phyloP scores from a whole-genome alignment of 768 basidiomycete genomes.

The Termitomyces sp. region DNA sequence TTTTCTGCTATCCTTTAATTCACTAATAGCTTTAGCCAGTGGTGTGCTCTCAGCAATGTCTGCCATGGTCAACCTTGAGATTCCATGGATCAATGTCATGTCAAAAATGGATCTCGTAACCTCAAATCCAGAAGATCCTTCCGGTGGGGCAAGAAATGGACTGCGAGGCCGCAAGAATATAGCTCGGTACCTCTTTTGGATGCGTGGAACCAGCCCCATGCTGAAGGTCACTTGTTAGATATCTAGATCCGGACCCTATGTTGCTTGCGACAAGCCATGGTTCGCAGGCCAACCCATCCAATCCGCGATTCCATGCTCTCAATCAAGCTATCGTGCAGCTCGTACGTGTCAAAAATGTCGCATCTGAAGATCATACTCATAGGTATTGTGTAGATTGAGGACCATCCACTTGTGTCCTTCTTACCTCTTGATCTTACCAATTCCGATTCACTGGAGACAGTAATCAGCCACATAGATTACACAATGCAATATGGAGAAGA shows the following conservation, averaged over 20 bases:
- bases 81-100: slow-evolving; percentile 97
- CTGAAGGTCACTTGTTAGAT: slow-evolving; percentile 37
- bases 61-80: slow-evolving; percentile 96
- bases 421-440: slow-evolving; percentile 88
- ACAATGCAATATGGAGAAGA: slow-evolving; percentile 99
- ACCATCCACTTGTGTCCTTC: slow-evolving; percentile 97
- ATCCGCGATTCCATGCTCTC: slow-evolving; percentile 86
- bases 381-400: slow-evolving; percentile 73
- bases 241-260: slow-evolving; percentile 92
- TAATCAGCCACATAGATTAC: slow-evolving; percentile 95
- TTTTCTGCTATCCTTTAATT: neutral
- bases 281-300: slow-evolving; percentile 45
- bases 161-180: slow-evolving; percentile 72
- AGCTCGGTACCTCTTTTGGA: slow-evolving; percentile 51
- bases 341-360: slow-evolving; percentile 39
- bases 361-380: slow-evolving; percentile 3
- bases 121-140: slow-evolving; percentile 51
- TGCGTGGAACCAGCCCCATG: neutral
- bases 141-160: slow-evolving; percentile 64
- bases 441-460: slow-evolving; percentile 83
- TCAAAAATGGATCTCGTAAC: slow-evolving; percentile 99
- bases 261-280: slow-evolving; percentile 67
- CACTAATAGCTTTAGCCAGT: slow-evolving; percentile 30
- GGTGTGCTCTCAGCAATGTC: slow-evolving; percentile 98
- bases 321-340: slow-evolving; percentile 95